Percentiles rank a stretch among this genome's conserved stretches.
phyloP scores from a whole-genome alignment of 2,329 filamentous ascomycete genomes.

The Rasamsonia emersonii region DNA sequence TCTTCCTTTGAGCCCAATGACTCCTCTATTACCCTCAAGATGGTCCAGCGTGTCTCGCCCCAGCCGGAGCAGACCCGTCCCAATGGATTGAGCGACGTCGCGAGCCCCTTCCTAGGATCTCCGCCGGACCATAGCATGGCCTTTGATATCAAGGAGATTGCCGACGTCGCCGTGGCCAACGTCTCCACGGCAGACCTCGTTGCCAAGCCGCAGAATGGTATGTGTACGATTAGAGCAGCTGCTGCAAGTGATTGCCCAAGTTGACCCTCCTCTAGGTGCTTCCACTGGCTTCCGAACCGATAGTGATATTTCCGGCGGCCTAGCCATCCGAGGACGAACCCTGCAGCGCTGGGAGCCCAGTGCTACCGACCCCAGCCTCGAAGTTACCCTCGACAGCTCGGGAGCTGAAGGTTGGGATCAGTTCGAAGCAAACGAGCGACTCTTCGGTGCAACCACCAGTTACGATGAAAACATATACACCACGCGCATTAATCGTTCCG shows the following conservation, averaged over 20 bases:
- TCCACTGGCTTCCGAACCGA: slow-evolving; percentile 73
- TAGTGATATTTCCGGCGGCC: slow-evolving; percentile 71
- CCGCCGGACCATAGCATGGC: slow-evolving; percentile 45
- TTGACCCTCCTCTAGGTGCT: slow-evolving; percentile 44
- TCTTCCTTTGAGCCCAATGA: slow-evolving; percentile 45
- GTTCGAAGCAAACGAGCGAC: slow-evolving; percentile 78
- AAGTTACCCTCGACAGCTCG: slow-evolving; percentile 62
- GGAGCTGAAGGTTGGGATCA: slow-evolving; percentile 70
- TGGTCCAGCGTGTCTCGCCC: slow-evolving; percentile 48
- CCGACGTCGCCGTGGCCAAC: slow-evolving; percentile 46
- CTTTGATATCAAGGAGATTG: slow-evolving; percentile 54
- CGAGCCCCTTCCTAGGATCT: slow-evolving; percentile 34
- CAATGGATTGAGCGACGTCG: slow-evolving; percentile 35
- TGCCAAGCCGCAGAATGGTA: slow-evolving; percentile 44
- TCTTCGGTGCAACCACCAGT: slow-evolving; percentile 79
- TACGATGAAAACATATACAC: slow-evolving; percentile 96
- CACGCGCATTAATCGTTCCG: slow-evolving; percentile 73
- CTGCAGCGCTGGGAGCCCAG: slow-evolving; percentile 77
- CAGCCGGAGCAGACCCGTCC: slow-evolving; percentile 25
- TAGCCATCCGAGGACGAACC: slow-evolving; percentile 60
- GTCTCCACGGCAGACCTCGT: slow-evolving; percentile 45
- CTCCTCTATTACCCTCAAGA: slow-evolving; percentile 53
- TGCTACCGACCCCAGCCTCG: slow-evolving; percentile 49
- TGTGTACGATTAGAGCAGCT: slow-evolving; percentile 1
- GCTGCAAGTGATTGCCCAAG: background rate